Percentiles rank a stretch among this genome's conserved stretches.
These are phyloP conservation scores for Neohortaea acidophila DNA, from an alignment of 495 filamentous ascomycete genomes.

Conservation along the genomic window DNA sequence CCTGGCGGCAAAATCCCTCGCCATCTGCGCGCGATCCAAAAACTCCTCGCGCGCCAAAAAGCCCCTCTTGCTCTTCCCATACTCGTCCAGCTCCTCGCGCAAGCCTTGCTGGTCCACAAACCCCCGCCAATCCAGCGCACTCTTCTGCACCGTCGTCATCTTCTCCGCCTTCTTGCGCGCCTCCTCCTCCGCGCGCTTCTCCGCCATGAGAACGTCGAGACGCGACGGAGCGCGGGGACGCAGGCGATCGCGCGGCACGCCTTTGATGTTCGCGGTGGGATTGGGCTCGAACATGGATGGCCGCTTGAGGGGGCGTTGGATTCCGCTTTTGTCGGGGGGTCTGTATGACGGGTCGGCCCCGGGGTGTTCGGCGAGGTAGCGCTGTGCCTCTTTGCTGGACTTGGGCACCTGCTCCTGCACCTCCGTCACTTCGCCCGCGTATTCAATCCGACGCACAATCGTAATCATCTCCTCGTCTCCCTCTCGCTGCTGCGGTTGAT, in stretches of 20 bases:
- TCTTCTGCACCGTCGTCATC: conserved; percentile 93
- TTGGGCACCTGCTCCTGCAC: conserved; percentile 63
- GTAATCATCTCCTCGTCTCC: conserved; percentile 45
- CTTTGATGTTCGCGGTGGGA: conserved; percentile 28
- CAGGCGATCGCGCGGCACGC: conserved; percentile 22
- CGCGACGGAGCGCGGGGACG: conserved; percentile 31
- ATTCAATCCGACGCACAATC: conserved; percentile 79
- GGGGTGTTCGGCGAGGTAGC: conserved; percentile 41
- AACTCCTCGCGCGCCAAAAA: conserved; percentile 81
- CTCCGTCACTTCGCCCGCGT: conserved; percentile 64
- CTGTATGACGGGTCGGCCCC: conserved; percentile 1
- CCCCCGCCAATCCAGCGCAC: conserved; percentile 81
- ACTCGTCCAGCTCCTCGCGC: conserved; percentile 71
- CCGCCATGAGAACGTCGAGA: conserved; percentile 7
- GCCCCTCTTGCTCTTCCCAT: conserved; percentile 69
- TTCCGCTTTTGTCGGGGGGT: conserved; percentile 17
- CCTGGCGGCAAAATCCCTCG: conserved; percentile 59
- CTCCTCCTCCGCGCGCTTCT: conserved; percentile 28
- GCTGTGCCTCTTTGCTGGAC: conserved; percentile 65
- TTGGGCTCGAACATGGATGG: conserved; percentile 72
- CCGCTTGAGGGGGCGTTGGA: conserved; percentile 54
- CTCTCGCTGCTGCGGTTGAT: neutral
- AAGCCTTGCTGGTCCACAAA: conserved; percentile 88
- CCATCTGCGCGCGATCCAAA: conserved; percentile 62
- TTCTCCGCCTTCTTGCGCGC: conserved; percentile 50